Percentiles rank a stretch among this genome's conserved stretches.
phyloP scores from a whole-genome alignment of 2,329 filamentous ascomycete species.

The Anthostomella pinea region DNA sequence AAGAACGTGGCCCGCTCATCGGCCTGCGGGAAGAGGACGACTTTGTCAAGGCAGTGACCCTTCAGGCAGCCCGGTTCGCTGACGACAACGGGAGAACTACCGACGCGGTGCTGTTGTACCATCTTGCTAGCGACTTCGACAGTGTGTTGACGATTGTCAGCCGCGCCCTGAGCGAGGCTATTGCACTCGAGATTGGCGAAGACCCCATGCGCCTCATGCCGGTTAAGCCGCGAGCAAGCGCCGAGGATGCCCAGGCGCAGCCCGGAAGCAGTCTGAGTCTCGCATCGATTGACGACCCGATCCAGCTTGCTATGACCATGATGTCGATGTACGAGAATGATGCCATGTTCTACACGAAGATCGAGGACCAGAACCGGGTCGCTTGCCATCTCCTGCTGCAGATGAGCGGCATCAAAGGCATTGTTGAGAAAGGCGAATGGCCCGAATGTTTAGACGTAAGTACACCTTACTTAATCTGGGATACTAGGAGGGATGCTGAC shows the following conservation, averaged over 20 bases:
- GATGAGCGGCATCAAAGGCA: constrained; percentile 59
- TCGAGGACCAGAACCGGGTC: constrained; percentile 54
- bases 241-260: constrained; percentile 37
- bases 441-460: constrained; percentile 58
- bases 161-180: constrained; percentile 82
- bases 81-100: constrained; percentile 92
- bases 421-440: constrained; percentile 55
- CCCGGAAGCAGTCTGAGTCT: constrained; percentile 58
- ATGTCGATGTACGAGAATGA: constrained; percentile 62
- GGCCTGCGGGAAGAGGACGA: constrained; percentile 75
- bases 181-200: constrained; percentile 82
- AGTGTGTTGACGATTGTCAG: constrained; percentile 89
- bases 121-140: constrained; percentile 92
- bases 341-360: constrained; percentile 58
- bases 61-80: constrained; percentile 86
- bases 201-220: constrained; percentile 76
- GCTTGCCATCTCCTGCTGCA: constrained; percentile 56
- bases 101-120: constrained; percentile 91
- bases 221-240: constrained; percentile 65
- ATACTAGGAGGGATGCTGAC: no score
- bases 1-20: constrained; percentile 79
- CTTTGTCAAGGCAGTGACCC: constrained; percentile 86
- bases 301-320: constrained; percentile 59
- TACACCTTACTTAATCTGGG: no score
- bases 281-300: constrained; percentile 58